Evolutionary conservation across 257 asterid species (phyloP).

Genomic region (Vinca minor): DNA sequence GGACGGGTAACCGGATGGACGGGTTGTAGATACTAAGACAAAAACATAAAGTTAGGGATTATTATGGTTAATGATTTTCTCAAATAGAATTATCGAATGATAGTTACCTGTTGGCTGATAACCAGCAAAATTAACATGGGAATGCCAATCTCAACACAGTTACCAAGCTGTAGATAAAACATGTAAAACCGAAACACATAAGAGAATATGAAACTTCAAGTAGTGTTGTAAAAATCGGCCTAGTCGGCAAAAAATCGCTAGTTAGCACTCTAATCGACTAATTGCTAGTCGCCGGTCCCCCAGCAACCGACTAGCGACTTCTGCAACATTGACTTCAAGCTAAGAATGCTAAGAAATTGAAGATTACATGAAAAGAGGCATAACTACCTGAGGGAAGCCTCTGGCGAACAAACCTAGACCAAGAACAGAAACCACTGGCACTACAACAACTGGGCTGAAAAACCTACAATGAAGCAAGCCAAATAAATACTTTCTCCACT

Average conservation of each 20-base stretch:
- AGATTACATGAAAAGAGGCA: slow-evolving; percentile 7
- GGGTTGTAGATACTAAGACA: slow-evolving; percentile 61
- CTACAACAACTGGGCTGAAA: slow-evolving; percentile 69
- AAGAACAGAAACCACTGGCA: slow-evolving; percentile 72
- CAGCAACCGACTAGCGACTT: no score
- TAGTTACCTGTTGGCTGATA: slow-evolving; percentile 66
- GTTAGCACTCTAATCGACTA: no score
- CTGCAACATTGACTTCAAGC: slow-evolving; percentile 1
- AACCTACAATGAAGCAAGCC: slow-evolving; percentile 32
- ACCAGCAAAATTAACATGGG: slow-evolving; percentile 82
- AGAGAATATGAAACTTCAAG: slow-evolving; percentile 13
- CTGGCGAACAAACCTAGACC: slow-evolving; percentile 87
- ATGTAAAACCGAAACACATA: slow-evolving; percentile 10
- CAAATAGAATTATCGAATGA: neutral
- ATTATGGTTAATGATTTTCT: neutral
- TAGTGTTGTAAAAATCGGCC: no score
- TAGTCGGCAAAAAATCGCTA: no score
- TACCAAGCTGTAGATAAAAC: slow-evolving; percentile 51
- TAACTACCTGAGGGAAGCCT: slow-evolving; percentile 80
- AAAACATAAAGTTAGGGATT: slow-evolving; percentile 9
- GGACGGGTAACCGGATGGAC: slow-evolving; percentile 49
- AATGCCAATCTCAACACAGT: slow-evolving; percentile 79
- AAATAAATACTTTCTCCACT: neutral
- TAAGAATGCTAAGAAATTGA: slow-evolving; percentile 1
- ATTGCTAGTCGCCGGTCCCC: no score